Evolutionary conservation across 2,329 filamentous ascomycete genomes (phyloP), one percentile per base, ranked within the genome.

Genomic region (Colletotrichum sp.): DNA sequence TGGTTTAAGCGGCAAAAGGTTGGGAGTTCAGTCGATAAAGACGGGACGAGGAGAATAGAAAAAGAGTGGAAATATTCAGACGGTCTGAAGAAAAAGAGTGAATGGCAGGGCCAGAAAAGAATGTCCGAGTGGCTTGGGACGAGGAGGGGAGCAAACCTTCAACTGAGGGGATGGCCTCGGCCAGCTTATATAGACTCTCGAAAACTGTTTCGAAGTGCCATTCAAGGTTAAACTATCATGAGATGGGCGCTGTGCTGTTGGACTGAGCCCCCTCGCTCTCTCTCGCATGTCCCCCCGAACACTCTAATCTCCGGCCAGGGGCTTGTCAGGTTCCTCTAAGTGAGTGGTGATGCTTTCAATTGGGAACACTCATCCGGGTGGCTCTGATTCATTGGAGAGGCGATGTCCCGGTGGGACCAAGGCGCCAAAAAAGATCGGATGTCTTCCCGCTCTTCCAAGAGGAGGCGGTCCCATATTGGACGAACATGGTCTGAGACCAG

Each of bases 171-270:
- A 48, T 26, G 56, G n/a, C 32, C 34, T 73, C 34, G 34, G n/a
- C 18, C 28, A n/a, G 21, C 38, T 75, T 73, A 75, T 68, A 75
- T 75, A 75, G 73, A 73, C 73, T 68, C 63, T 73, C 4, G 26
- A 21, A 12, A 59, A 69, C 56, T 69, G 69, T 75, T 75, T 75
- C 63, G 63, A 58, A 36, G 36, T 30, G 3, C 26, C 4, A 24
- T 18, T 55, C 43, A 52, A 69, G n/a, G 73, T 64, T 59, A 28
- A 75, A 73, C 69, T 73, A 73, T 64, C 69, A 38, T 24, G 56
- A 66, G 38, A 52, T 73, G 14, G 6, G 43, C 43, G 43, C 43
- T 2, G 34, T 62, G 32, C 21, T 38, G 52, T 26, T 63, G 9
- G 13, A 32, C 28, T 21, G 43, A 24, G 43, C n/a, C 26, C 59